These are phyloP conservation scores for Phytophthora uliginosa DNA, from an alignment of 352 stramenopile species.

Conservation along the genomic window DNA sequence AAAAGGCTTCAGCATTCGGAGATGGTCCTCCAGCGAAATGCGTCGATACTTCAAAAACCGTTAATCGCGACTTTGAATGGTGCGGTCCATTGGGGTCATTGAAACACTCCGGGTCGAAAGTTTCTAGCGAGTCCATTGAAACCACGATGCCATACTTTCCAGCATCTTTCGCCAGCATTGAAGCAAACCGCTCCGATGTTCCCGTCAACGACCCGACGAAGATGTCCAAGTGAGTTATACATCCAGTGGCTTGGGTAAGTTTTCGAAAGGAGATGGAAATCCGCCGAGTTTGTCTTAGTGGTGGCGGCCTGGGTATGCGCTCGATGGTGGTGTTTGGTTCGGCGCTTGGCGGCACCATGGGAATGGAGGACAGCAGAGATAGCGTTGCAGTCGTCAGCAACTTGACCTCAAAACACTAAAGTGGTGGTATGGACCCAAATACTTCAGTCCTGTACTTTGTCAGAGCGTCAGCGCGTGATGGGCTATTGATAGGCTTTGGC, in stretches of 20 bases:
- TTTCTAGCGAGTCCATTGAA: slow-evolving; percentile 16
- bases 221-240: slow-evolving; percentile 62
- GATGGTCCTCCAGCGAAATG: slow-evolving; percentile 93
- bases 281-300: not conserved
- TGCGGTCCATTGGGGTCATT: slow-evolving; percentile 36
- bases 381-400: not conserved
- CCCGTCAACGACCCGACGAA: slow-evolving; percentile 94
- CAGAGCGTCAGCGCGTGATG: not conserved
- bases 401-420: not conserved
- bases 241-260: not conserved
- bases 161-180: slow-evolving; percentile 52
- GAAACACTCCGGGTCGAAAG: slow-evolving; percentile 54
- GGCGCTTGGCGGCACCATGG: not conserved
- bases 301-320: not conserved
- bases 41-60: slow-evolving; percentile 92
- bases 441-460: not conserved
- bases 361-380: not conserved
- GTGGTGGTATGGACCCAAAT: not conserved
- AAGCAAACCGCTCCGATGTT: slow-evolving; percentile 91
- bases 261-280: slow-evolving; percentile 13
- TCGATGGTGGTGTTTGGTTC: not conserved
- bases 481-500: not conserved
- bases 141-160: slow-evolving; percentile 55
- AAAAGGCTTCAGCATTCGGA: slow-evolving; percentile 48
- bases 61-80: slow-evolving; percentile 33